Evolutionary conservation across 805 yeast genomes (phyloP).

Genomic region (Tanozyma kutaoensis): DNA sequence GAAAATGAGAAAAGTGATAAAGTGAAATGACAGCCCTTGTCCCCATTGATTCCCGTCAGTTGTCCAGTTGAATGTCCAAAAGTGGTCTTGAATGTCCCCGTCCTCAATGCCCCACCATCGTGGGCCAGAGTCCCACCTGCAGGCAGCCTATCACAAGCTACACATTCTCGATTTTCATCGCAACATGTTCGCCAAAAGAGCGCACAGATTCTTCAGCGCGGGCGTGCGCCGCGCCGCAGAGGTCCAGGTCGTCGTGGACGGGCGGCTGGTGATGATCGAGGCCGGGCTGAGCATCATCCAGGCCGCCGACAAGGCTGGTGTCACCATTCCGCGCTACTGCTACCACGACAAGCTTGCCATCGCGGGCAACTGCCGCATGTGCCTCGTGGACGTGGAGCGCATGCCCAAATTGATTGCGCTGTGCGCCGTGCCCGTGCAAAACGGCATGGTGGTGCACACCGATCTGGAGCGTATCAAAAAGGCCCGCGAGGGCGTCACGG

Average conservation of each 20-base stretch:
- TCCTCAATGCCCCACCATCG: background rate
- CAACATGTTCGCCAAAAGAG: conserved; percentile 2
- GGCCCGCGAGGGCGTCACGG: conserved; percentile 85
- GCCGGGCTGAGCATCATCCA: conserved; percentile 83
- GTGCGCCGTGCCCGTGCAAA: conserved; percentile 85
- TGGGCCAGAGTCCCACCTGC: conserved; percentile 1
- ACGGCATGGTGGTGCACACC: conserved; percentile 80
- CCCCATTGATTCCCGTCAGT: too few relatives aligned
- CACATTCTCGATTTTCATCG: conserved; percentile 7
- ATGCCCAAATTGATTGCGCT: conserved; percentile 86
- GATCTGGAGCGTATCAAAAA: conserved; percentile 64
- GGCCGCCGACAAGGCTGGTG: conserved; percentile 88
- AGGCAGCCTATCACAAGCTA: conserved; percentile 9
- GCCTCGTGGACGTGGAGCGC: conserved; percentile 78
- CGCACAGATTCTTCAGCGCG: conserved; percentile 1
- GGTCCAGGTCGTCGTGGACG: conserved; percentile 51
- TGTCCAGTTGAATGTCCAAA: background rate
- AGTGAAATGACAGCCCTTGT: too few relatives aligned
- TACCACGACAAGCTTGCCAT: conserved; percentile 83
- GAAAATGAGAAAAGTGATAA: too few relatives aligned
- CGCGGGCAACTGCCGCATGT: conserved; percentile 92
- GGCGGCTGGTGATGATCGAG: conserved; percentile 62
- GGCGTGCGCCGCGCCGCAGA: conserved; percentile 22
- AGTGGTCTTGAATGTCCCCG: background rate
- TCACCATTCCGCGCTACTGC: conserved; percentile 78